A percentile compares a stretch with the other conserved stretches of the same genome.
Evolutionary conservation across 2,329 filamentous ascomycete species (phyloP).

Genomic region (Aspergillus tamarii): DNA sequence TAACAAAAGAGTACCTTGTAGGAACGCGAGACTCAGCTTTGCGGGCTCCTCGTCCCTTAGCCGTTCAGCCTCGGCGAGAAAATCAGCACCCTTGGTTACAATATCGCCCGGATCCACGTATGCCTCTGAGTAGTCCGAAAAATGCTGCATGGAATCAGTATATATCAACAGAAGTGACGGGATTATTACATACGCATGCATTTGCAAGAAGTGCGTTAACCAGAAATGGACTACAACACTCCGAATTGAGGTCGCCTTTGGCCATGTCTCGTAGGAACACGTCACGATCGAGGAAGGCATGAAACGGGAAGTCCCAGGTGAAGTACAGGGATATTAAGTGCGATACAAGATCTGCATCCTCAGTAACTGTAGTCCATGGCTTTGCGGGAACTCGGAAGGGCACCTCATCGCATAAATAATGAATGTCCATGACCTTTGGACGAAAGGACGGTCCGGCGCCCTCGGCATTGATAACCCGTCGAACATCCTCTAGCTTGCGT

Average conservation of each 20-base stretch:
- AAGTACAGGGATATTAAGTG: conserved; percentile 93
- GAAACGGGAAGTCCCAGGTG: conserved; percentile 90
- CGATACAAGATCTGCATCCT: conserved; percentile 72
- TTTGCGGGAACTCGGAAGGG: conserved; percentile 38
- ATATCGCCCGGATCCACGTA: conserved; percentile 42
- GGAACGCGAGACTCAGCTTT: conserved; percentile 31
- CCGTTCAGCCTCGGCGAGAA: conserved; percentile 42
- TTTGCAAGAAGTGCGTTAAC: conserved; percentile 84
- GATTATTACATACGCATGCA: conserved; percentile 38
- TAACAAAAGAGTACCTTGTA: conserved; percentile 41
- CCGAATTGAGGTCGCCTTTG: conserved; percentile 50
- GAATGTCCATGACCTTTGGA: conserved; percentile 46
- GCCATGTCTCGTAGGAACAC: conserved; percentile 65
- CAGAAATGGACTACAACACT: conserved; percentile 83
- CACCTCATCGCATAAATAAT: conserved; percentile 42
- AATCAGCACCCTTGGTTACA: conserved; percentile 40
- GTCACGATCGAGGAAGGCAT: conserved; percentile 76
- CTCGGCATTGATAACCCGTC: conserved; percentile 33
- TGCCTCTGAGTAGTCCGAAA: conserved; percentile 43
- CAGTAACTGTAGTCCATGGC: conserved; percentile 80
- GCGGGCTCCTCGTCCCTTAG: conserved; percentile 26
- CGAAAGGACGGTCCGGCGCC: conserved; percentile 36
- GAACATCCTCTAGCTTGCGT: conserved; percentile 33
- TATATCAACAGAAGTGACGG: neutral
- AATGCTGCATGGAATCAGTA: conserved; percentile 32